Base-by-base conservation (phyloP, 2,329 filamentous ascomycete genomes). In the Paraphoma sp. region DNA sequence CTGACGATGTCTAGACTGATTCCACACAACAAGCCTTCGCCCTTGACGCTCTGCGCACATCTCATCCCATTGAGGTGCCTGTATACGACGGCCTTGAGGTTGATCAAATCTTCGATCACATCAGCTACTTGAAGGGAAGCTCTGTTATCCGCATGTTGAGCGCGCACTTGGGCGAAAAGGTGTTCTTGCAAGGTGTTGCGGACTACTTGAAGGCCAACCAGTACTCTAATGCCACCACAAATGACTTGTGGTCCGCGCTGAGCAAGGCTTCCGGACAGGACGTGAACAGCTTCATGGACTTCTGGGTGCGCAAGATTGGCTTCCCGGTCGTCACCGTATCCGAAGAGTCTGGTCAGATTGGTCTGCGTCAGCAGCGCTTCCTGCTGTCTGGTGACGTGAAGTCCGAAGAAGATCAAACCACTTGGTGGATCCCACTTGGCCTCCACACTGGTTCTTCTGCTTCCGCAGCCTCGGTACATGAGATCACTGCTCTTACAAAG, bases 91-190 rank as follows among this genome's bases (percentile, higher is more conserved):
- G 93, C 30, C 86, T 98, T 10, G 95, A 98, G 68, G 92, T 98
- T 63, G 96, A 98, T 77, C 95, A 99, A 77, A 96, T 98, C 64
- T 99, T 99, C 72, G 95, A 99, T 76, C 87, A 89, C 75, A 98
- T 99, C 78, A 96, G 91, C 79, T 99, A 98, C 75, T 84, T 96
- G 60, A 98, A 99, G 81, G 95, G 95, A 36, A 96, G 92, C 80
- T 97, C 94, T 2, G 91, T 95, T 57, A 95, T 99, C 72, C 90
- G 95, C 72, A 99, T 99, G 95, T 80, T 99, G 68, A 94, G 92
- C 67, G 89, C 90, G 69, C 91, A 98, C 76, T 86, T 99, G 16
- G 93, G 93, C 12, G 88, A 90, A 50, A 88, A 97, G 70, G 90
- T 87, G 1, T 99, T 99, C 83, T 83, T 99, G 50, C 89, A 91